Evolutionary conservation across 140 eudicot genomes (phyloP), one percentile per base, ranked within the genome.

Genomic region (Flaveria floridana): DNA sequence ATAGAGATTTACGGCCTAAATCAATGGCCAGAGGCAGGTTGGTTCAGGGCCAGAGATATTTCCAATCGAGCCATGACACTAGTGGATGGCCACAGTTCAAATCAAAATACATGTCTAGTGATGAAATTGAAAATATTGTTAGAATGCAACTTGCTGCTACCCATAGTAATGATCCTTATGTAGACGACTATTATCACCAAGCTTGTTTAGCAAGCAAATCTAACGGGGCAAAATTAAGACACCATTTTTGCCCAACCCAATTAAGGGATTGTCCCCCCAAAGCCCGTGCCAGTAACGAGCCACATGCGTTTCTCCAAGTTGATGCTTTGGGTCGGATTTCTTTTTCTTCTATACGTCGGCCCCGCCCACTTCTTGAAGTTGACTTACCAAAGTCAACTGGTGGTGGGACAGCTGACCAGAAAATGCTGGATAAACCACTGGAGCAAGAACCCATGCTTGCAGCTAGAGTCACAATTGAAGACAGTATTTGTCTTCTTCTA

Each of bases 391-490:
- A 77, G 50, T 80, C 89, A 68, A 71, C 89, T 14, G 76, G 73
- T 50, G 26, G 72, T 23, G 88, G 81, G 28, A 30, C 62, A 72
- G 14, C 61, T 55, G 99, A 90, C 65, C 86, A 84, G 65, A 90
- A 88, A 76, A 34, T 75, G 20, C 7, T 68, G 10, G 89, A 84
- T 69, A 94, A 91, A 82, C 96, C 99, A 30, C 71, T 95, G 78
- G 97, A 88, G 44, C 97, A 95, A 83, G 99, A 95, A 65, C 99
- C 99, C 0, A 75, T 94, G 96, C 96, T 94, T 52, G 99, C 96
- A 18, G 99, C 99, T 4, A 87, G 99, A 79, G 92, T 91, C 56
- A 83, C 96, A 15, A 89, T 95, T 26, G 97, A 95, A 80, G 97
- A 95, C 51, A 91, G 96, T 23, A 81, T 90, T 61, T 83, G 84